Evolutionary conservation across 352 stramenopile genomes (phyloP), one percentile per base, ranked within the genome.

Genomic region (Globisporangium megalacanthum): DNA sequence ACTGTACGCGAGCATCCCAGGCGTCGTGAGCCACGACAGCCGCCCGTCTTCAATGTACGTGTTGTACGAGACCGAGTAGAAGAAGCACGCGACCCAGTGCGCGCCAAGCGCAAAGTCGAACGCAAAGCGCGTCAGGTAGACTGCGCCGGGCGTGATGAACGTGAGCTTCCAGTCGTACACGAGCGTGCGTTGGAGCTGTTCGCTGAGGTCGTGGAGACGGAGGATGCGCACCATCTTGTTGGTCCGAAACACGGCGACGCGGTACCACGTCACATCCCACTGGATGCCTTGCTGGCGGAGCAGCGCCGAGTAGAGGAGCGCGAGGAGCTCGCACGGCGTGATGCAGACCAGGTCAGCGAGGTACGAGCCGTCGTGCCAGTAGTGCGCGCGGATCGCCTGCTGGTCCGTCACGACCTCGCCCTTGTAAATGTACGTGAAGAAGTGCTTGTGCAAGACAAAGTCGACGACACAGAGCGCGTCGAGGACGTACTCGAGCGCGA

Each of bases 401-500:
- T 45, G 25, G 49, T 77, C 66, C 0, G 65, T 63, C 44, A 73
- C 58, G 20, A 76, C 31, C 46, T 78, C 64, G 10, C 72, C 72
- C 14, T 59, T 55, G 25, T 73, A 60, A 9, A 75, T 59, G 49
- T 68, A 73, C 19, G 64, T 60, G 31, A 78, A 78, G 44, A 56
- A 70, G 36, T 59, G 45, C 35, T 60, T 66, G 44, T 64, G 62
- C 5, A 81, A 61, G 8, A 69, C 46, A 20, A 81, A 71, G 54
- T 81, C 70, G 0, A 60, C 13, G 17, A 69, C 37, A 37, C 66
- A 74, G 4, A 78, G 22, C 2, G 59, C 36, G 51, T 81, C 72
- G 39, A 77, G 55, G 14, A 63, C 33, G 55, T 73, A 81, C 54
- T 81, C 69, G 22, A 78, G 2, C 1, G 39, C 46, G 46, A 81